These are phyloP conservation scores for Musa balbisiana DNA, from an alignment of 202 grass and related monocot genomes.

Conservation along the genomic window DNA sequence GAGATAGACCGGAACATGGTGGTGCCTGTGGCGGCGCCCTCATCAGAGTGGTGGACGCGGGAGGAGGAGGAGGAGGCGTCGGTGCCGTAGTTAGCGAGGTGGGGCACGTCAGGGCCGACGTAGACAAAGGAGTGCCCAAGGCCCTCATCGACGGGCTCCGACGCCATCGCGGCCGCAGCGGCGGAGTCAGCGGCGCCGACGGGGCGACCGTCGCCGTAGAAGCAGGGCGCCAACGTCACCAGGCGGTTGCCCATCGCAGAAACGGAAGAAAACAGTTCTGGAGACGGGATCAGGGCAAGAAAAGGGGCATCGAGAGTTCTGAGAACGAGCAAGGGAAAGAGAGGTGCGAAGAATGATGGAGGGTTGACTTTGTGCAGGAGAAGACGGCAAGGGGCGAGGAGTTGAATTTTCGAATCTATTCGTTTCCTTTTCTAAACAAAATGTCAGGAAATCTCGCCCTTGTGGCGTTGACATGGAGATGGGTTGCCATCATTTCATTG, in stretches of 20 bases:
- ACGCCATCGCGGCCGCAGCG: conserved; percentile 22
- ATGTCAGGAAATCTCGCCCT: background rate
- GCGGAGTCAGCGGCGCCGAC: background rate
- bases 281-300: background rate
- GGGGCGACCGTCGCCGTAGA: conserved; percentile 34
- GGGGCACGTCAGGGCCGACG: conserved; percentile 6
- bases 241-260: conserved; percentile 72
- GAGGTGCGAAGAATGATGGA: conserved; percentile 1
- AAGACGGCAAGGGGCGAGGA: conserved; percentile 24
- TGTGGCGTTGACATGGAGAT: background rate
- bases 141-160: conserved; percentile 38
- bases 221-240: conserved; percentile 54
- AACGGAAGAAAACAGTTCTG: too few species aligned
- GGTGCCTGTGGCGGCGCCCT: background rate
- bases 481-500: too few species aligned
- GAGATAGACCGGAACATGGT: conserved; percentile 48
- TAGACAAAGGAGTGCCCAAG: conserved; percentile 70
- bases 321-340: background rate
- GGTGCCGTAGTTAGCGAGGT: conserved; percentile 16
- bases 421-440: background rate
- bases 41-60: background rate
- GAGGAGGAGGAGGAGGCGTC: background rate
- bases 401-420: background rate
- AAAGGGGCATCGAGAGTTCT: background rate
- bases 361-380: conserved; percentile 33